A percentile compares a stretch with the other conserved stretches of the same genome.
These are phyloP conservation scores for Globisporangium acanthophoron DNA, from an alignment of 352 stramenopile species.

Conservation along the genomic window DNA sequence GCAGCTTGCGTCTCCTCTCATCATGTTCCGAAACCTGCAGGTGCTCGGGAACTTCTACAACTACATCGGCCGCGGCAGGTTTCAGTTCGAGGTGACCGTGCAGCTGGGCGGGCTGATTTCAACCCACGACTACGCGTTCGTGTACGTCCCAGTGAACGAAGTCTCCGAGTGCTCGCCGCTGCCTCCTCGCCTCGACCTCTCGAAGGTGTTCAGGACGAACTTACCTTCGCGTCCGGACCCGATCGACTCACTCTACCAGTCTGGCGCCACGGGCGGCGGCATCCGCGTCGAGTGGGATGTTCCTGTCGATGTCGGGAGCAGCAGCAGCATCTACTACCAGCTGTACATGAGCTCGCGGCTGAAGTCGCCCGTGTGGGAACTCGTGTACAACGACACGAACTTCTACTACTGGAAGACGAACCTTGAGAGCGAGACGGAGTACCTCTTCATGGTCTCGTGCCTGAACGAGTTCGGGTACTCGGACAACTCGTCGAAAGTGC, in stretches of 20 bases:
- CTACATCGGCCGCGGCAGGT: conserved; percentile 11
- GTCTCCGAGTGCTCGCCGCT: conserved; percentile 29
- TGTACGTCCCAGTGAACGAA: conserved; percentile 40
- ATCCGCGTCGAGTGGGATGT: conserved; percentile 37
- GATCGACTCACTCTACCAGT: conserved; percentile 27
- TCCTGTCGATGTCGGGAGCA: conserved; percentile 36
- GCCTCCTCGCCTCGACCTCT: conserved; percentile 1
- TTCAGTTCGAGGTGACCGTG: conserved; percentile 32
- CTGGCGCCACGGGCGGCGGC: conserved; percentile 40
- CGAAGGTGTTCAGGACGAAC: conserved; percentile 21
- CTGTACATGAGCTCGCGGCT: conserved; percentile 38
- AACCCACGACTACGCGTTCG: conserved; percentile 32
- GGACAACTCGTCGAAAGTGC: conserved; percentile 15
- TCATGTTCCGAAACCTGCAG: conserved; percentile 11
- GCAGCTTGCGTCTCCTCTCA: neutral
- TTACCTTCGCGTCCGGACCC: conserved; percentile 15
- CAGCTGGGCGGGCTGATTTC: conserved; percentile 38
- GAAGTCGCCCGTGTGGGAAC: conserved; percentile 18
- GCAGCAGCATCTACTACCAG: conserved; percentile 33
- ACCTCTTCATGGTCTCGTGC: conserved; percentile 44
- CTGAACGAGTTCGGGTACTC: conserved; percentile 47
- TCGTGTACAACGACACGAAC: conserved; percentile 38
- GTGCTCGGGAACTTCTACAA: conserved; percentile 26
- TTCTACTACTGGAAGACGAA: conserved; percentile 48
- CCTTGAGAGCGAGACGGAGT: conserved; percentile 33